Conservation (phyloP, 768 basidiomycete genomes). For the Inosperma sp. region DNA sequence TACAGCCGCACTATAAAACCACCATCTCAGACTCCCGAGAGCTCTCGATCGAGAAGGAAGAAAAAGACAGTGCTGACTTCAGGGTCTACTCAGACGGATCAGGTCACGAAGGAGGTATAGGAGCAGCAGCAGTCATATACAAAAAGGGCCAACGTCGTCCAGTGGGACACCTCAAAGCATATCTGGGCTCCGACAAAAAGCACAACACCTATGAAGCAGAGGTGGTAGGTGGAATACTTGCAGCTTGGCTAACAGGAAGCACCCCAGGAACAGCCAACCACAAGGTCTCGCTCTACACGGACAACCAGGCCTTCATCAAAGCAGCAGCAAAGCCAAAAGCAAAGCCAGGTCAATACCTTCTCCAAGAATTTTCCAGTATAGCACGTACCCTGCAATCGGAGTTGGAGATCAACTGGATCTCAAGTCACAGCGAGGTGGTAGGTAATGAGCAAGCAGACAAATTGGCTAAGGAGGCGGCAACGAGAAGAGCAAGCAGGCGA, state of each 20-base stretch:
- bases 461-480: too few species aligned
- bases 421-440: conserved; percentile 22
- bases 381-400: background rate
- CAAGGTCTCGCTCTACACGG: conserved; percentile 12
- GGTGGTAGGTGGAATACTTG: too few species aligned
- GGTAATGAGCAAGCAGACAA: conserved; percentile 27
- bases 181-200: conserved; percentile 14
- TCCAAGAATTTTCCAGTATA: background rate
- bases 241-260: too few species aligned
- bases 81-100: conserved; percentile 16
- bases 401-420: conserved; percentile 21
- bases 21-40: too few species aligned
- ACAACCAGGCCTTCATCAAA: conserved; percentile 8
- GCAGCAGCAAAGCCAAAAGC: conserved; percentile 1
- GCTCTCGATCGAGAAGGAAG: background rate
- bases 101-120: conserved; percentile 9
- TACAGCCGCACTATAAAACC: too few species aligned
- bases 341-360: conserved; percentile 14
- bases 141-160: background rate
- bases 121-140: conserved; percentile 20
- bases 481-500: background rate
- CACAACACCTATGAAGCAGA: conserved; percentile 20
- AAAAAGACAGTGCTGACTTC: background rate
- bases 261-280: conserved; percentile 16
- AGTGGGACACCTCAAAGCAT: background rate